Evolutionary conservation across 768 basidiomycete species (phyloP), one percentile per base, ranked within the genome.

Genomic region (Russula ochroleuca): DNA sequence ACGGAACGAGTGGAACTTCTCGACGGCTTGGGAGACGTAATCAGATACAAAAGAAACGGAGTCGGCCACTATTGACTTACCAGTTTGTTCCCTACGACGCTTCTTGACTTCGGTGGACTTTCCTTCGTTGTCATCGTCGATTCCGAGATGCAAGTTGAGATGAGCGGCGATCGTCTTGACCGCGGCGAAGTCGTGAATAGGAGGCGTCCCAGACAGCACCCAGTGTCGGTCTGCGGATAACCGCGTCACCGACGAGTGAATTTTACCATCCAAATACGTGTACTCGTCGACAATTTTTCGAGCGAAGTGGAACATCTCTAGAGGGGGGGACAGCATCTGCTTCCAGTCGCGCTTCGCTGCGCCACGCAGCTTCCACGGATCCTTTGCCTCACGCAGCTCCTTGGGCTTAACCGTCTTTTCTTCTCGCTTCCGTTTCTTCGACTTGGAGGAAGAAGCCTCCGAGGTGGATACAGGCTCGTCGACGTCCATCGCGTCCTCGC

Each of bases 121-220:
- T 1, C 88, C 88, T 72, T 94, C 92, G 45, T 83, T 85, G 63
- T 92, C 91, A 70, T 96, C 95, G 66, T 94, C 87, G 38, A 95
- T 82, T 59, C 95, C 95, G 38, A 98, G 83, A 73, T 98, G 94
- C n/a, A 97, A 76, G 70, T 87, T 84, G 61, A 98, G 78, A 75
- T 95, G 92, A 1, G 88, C 87, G 3, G 91, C 88, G 60, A 96
- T 96, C 3, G 90, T 93, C 76, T 96, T 94, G 67, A 98, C 76
- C 2, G 93, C 86, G 1, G 84, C 87, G 72, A 98, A 97, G 73
- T 95, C 91, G 62, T 90, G 87, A 59, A 93, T 87, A 0, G 94
- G 94, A 9, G 95, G 95, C 25, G 95, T 98, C 14, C 95, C 95
- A 2, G 95, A 98, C n/a, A 98, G 80, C 7, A 98, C 92, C 95